Conservation (phyloP, 2,329 filamentous ascomycete species). For the Fusarium fracticaudum region DNA sequence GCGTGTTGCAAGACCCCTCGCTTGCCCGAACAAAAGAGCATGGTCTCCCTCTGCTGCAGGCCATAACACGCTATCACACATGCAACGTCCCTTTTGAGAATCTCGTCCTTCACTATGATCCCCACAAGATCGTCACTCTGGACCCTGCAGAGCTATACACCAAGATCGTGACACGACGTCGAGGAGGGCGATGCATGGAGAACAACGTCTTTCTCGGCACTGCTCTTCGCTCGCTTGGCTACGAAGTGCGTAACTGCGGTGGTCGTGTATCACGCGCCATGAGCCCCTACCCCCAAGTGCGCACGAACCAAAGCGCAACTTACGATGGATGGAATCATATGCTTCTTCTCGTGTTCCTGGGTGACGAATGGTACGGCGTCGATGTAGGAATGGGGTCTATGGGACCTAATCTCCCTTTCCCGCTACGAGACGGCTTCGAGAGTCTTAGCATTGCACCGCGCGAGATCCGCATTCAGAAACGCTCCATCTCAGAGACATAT, state of each 20-base stretch:
- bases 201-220: background rate
- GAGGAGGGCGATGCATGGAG: background rate
- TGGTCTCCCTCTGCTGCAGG: background rate
- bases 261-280: background rate
- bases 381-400: background rate
- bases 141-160: background rate
- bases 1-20: background rate
- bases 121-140: background rate
- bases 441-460: background rate
- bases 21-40: background rate
- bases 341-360: background rate
- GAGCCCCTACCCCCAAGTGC: background rate
- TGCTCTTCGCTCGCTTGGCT: background rate
- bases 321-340: slow-evolving; percentile 5
- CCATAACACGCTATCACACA: background rate
- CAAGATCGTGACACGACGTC: background rate
- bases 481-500: background rate
- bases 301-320: background rate
- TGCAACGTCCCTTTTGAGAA: background rate
- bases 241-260: background rate
- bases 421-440: background rate
- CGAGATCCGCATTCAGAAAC: background rate
- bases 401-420: background rate
- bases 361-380: background rate
- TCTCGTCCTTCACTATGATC: background rate